Evolutionary conservation across 257 asterid species (phyloP).

Genomic region (Plantago major): DNA sequence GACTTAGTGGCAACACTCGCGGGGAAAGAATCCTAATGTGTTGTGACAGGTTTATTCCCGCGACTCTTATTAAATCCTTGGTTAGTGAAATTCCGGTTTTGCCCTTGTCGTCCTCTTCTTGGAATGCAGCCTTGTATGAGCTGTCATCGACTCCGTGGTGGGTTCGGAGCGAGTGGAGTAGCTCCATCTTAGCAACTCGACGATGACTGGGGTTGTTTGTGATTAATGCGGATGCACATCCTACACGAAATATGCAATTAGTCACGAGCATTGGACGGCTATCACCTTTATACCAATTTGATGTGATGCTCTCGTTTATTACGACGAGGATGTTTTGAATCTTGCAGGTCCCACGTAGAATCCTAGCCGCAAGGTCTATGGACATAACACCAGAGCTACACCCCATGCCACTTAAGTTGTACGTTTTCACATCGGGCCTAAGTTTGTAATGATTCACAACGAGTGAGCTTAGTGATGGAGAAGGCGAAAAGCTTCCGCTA

Average conservation of each 20-base stretch:
- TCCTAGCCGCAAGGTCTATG: slow-evolving; percentile 55
- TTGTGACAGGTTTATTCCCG: slow-evolving; percentile 35
- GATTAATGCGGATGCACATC: slow-evolving; percentile 53
- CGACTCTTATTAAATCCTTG: slow-evolving; percentile 52
- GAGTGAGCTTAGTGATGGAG: slow-evolving; percentile 54
- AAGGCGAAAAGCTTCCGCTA: slow-evolving; percentile 52
- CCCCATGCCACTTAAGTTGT: slow-evolving; percentile 70
- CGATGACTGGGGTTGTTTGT: slow-evolving; percentile 39
- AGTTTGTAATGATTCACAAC: slow-evolving; percentile 48
- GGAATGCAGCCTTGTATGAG: slow-evolving; percentile 49
- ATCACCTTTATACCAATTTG: slow-evolving; percentile 62
- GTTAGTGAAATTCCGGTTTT: slow-evolving; percentile 45
- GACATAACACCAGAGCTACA: slow-evolving; percentile 60
- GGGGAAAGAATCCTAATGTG: slow-evolving; percentile 51
- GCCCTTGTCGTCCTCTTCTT: slow-evolving; percentile 63
- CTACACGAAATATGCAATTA: slow-evolving; percentile 63
- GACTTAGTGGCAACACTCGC: slow-evolving; percentile 47
- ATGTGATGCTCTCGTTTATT: slow-evolving; percentile 44
- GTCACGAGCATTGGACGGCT: slow-evolving; percentile 65
- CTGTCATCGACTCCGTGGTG: slow-evolving; percentile 61
- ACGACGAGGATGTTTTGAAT: slow-evolving; percentile 57
- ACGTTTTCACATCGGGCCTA: slow-evolving; percentile 52
- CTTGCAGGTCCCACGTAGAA: slow-evolving; percentile 32
- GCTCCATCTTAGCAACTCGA: slow-evolving; percentile 46
- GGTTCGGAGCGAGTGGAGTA: slow-evolving; percentile 45